These are phyloP conservation scores for Stagonosporopsis tanaceti DNA, from an alignment of 2,329 filamentous ascomycete species.

Conservation along the genomic window DNA sequence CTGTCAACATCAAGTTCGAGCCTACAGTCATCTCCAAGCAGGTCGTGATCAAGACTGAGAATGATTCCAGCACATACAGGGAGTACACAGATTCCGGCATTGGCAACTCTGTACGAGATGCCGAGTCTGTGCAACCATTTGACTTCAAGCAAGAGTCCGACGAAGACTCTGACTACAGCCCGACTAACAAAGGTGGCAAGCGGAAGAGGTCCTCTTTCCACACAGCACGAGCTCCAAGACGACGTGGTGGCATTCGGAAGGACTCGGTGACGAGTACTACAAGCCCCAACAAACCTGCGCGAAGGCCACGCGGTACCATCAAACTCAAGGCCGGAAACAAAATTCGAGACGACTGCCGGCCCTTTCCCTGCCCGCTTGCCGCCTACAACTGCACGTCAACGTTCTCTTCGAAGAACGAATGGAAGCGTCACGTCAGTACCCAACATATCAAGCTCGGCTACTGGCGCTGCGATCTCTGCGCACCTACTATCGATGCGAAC, in stretches of 20 bases:
- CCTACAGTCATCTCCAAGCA: slow-evolving; percentile 22
- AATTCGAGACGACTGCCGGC: slow-evolving; percentile 49
- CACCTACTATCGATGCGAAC: slow-evolving; percentile 44
- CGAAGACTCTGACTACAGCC: slow-evolving; percentile 49
- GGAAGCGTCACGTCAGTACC: slow-evolving; percentile 86
- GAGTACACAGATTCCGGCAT: slow-evolving; percentile 39
- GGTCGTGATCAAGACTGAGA: slow-evolving; percentile 26
- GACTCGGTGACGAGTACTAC: slow-evolving; percentile 25
- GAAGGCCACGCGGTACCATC: slow-evolving; percentile 26
- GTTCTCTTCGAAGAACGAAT: slow-evolving; percentile 89
- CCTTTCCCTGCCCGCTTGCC: slow-evolving; percentile 79
- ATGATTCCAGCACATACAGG: slow-evolving; percentile 18
- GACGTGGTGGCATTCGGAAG: slow-evolving; percentile 32
- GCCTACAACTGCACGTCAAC: slow-evolving; percentile 76
- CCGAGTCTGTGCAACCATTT: slow-evolving; percentile 48
- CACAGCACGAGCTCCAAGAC: slow-evolving; percentile 29
- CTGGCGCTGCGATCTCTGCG: slow-evolving; percentile 77
- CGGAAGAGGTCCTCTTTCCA: slow-evolving; percentile 40
- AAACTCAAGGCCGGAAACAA: slow-evolving; percentile 22
- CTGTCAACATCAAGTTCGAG: slow-evolving; percentile 35
- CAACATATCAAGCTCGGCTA: slow-evolving; percentile 79
- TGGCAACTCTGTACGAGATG: slow-evolving; percentile 40
- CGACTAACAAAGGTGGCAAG: slow-evolving; percentile 28
- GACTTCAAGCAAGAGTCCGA: slow-evolving; percentile 38
- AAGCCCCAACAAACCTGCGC: slow-evolving; percentile 25